Evolutionary conservation across 2,329 filamentous ascomycete genomes (phyloP), one percentile per base, ranked within the genome.

Genomic region (Fusarium sp.): DNA sequence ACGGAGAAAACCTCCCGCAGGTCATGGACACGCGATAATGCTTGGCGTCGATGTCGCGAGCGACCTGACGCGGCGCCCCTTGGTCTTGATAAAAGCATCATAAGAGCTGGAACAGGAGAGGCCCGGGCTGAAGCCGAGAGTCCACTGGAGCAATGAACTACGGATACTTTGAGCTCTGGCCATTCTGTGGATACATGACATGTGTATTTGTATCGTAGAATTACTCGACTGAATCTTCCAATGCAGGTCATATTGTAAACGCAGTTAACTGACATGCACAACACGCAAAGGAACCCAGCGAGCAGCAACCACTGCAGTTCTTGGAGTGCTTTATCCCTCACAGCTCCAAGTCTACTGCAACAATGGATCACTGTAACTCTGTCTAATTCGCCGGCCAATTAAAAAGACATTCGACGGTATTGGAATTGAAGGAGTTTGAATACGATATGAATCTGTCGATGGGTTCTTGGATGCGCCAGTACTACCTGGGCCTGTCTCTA

Each of bases 11-110:
- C 19, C 15, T 24, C 10, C 21, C 49, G 49, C 26, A 28, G 26
- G 43, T 45, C 34, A 44, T 30, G 26, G 32, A 42, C 19, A 52
- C 65, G 54, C 46, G 65, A 65, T 28, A 17, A 34, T 23, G 12
- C 20, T 28, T 52, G 47, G 65, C 65, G 55, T 62, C 7, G 32
- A 15, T 56, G 53, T 68, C 47, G 60, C 40, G 65, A 55, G 24
- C n/a, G 24, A 15, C n/a, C 24, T 10, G 21, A 62, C 60, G 60
- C 50, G 60, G 40, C 44, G 45, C 26, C 15, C 14, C 42, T 42
- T 20, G 47, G 38, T 20, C 45, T 20, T 38, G 11, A n/a, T 34
- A 26, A 24, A 39, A 32, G 51, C 42, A 56, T 43, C 12, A 30
- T 30, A 14, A 26, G 23, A 19, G 23, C 11, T 17, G 15, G 47